These are phyloP conservation scores for Aspergillus candidus DNA, from an alignment of 2,329 filamentous ascomycete genomes.

Conservation along the genomic window DNA sequence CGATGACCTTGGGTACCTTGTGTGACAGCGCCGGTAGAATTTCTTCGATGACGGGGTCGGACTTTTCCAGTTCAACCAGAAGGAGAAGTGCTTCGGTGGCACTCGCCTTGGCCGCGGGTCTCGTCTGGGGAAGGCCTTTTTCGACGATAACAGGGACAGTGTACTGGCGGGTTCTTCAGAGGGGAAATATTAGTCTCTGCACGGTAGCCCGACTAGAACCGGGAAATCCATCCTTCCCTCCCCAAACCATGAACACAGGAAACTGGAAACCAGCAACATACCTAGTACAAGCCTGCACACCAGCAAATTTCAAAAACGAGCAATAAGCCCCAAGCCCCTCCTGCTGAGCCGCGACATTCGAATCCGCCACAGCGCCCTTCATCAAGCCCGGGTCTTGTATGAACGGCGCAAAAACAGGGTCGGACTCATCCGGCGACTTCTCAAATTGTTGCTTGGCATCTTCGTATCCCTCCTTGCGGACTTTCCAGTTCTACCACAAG, in stretches of 20 bases:
- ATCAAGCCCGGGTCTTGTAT: conserved; percentile 76
- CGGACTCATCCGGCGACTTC: conserved; percentile 73
- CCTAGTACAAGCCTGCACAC: conserved; percentile 69
- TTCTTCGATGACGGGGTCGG: conserved; percentile 83
- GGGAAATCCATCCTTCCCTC: too few relatives aligned
- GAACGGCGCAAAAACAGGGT: conserved; percentile 82
- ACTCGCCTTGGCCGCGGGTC: conserved; percentile 81
- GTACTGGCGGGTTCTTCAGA: conserved; percentile 60
- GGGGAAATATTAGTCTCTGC: background rate
- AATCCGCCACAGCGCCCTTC: conserved; percentile 89
- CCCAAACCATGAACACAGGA: background rate
- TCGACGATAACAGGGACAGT: conserved; percentile 78
- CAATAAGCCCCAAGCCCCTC: conserved; percentile 84
- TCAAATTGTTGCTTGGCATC: conserved; percentile 84
- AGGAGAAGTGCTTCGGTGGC: conserved; percentile 80
- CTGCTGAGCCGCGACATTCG: conserved; percentile 93
- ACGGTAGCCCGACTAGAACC: background rate
- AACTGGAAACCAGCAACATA: conserved; percentile 27
- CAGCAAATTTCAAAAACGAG: conserved; percentile 86
- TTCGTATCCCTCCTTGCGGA: conserved; percentile 90
- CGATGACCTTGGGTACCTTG: conserved; percentile 87
- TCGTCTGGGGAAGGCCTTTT: conserved; percentile 81
- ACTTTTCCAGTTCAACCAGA: conserved; percentile 81
- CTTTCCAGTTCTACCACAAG: conserved; percentile 76
- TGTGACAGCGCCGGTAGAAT: conserved; percentile 74